Evolutionary conservation across 1,284 basidiomycete species (phyloP), one percentile per base, ranked within the genome.

Genomic region (Trichosporon sp.): DNA sequence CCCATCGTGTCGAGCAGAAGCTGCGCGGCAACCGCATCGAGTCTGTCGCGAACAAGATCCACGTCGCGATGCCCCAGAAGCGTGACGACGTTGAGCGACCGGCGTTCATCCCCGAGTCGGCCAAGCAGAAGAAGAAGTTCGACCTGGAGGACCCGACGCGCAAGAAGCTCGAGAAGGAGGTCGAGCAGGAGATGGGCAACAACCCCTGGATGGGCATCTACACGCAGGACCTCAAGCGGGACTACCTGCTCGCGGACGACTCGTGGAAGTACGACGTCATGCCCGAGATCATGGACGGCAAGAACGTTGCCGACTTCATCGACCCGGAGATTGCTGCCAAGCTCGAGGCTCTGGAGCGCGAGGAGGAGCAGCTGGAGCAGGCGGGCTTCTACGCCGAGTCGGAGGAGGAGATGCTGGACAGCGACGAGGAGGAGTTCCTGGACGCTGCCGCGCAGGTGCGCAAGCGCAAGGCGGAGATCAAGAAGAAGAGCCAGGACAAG

Each of bases 281-380:
- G 31, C 97, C 96, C 35, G 97, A 99, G 85, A 92, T 99, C 80
- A 90, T 94, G 90, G 90, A 98, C 76, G 97, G 96, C 85, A 98
- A 98, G 89, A 99, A 99, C 86, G 87, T 99, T 70, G 96, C 96
- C 51, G 96, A 99, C 87, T 99, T 99, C 78, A 92, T 99, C 84
- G 97, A 99, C 84, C 92, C 95, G n/a, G 97, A 99, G 80, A 99
- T 99, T 76, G 90, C 90, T 54, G 94, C 96, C 85, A 96, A 94
- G 85, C 90, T 99, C 71, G 96, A 98, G 81, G 96, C 94, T 10
- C 90, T 99, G 68, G 97, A 99, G 86, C 90, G 92, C 48, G 96
- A 99, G 83, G 96, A 99, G 85, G 96, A 98, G 85, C 90, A 89
- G 79, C 88, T 99, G 35, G 89, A 95, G 82, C 91, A 91, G 1